These are phyloP conservation scores for Nectriaceae sp. DNA, from an alignment of 2,329 filamentous ascomycete genomes.

Conservation along the genomic window DNA sequence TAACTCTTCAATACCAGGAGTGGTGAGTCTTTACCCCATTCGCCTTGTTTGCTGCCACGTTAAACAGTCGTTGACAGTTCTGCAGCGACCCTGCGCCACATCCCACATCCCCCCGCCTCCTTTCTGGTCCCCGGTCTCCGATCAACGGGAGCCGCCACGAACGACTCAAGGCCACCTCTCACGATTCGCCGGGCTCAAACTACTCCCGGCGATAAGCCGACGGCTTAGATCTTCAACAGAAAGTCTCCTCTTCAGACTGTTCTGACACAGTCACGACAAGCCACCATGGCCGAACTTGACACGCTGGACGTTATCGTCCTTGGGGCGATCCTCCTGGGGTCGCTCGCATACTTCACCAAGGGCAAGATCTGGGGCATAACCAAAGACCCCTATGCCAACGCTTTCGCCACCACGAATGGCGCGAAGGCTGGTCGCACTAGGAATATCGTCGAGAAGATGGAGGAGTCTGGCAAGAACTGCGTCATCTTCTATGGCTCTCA, in stretches of 20 bases:
- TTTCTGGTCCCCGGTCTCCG: slow-evolving; percentile 27
- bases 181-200: neutral
- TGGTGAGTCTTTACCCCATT: slow-evolving; percentile 7
- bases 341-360: slow-evolving; percentile 95
- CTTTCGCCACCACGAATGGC: slow-evolving; percentile 69
- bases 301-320: slow-evolving; percentile 95
- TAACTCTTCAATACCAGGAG: neutral
- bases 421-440: slow-evolving; percentile 82
- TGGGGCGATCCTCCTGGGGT: slow-evolving; percentile 79
- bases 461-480: slow-evolving; percentile 94
- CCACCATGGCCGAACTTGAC: slow-evolving; percentile 89
- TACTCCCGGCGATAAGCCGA: too few species aligned
- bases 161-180: neutral
- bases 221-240: too few species aligned
- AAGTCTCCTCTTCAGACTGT: too few species aligned
- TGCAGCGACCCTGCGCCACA: slow-evolving; percentile 23
- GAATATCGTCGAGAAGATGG: slow-evolving; percentile 94
- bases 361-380: slow-evolving; percentile 88
- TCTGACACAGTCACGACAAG: too few species aligned
- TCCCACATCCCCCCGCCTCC: slow-evolving; percentile 25
- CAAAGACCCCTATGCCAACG: slow-evolving; percentile 85
- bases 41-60: slow-evolving; percentile 9
- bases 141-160: slow-evolving; percentile 7
- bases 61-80: slow-evolving; percentile 3
- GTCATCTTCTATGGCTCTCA: slow-evolving; percentile 98